Conservation (phyloP, 768 basidiomycete species). For the Mycena epipterygia region DNA sequence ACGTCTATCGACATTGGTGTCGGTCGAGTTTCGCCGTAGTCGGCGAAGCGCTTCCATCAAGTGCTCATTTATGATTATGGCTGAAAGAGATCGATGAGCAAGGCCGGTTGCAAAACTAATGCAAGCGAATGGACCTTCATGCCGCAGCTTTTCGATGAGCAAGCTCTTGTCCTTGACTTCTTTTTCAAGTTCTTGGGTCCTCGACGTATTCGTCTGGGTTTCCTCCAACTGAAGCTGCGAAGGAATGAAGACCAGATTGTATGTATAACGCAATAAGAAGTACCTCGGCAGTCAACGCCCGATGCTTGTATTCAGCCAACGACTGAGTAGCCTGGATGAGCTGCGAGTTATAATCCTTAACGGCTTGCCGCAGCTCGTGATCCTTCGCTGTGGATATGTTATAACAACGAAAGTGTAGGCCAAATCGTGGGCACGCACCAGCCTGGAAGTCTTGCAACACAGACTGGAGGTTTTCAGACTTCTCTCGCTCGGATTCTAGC, state of each 20-base stretch:
- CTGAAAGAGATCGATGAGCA: conserved; percentile 54
- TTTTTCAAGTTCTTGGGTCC: conserved; percentile 82
- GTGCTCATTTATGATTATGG: conserved; percentile 97
- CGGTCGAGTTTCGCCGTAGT: conserved; percentile 86
- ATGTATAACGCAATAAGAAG: conserved; percentile 32
- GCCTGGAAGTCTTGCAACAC: conserved; percentile 97
- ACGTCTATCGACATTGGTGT: conserved; percentile 93
- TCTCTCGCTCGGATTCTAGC: conserved; percentile 79
- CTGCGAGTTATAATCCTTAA: conserved; percentile 85
- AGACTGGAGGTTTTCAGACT: conserved; percentile 86
- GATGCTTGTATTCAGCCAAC: conserved; percentile 91
- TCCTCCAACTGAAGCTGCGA: conserved; percentile 84
- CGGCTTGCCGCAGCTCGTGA: conserved; percentile 87
- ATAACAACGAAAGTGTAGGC: conserved; percentile 16
- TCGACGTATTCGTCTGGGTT: conserved; percentile 71
- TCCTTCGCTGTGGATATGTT: conserved; percentile 77
- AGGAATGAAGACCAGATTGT: conserved; percentile 9
- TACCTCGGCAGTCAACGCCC: conserved; percentile 91
- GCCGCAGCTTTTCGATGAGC: conserved; percentile 94
- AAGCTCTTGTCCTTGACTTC: conserved; percentile 96
- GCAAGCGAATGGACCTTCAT: conserved; percentile 77
- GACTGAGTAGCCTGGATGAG: conserved; percentile 78
- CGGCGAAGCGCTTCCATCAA: conserved; percentile 98
- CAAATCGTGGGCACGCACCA: conserved; percentile 63
- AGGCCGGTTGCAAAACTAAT: background rate